Conservation (phyloP, 257 asterid species). For the Verbena officinalis region DNA sequence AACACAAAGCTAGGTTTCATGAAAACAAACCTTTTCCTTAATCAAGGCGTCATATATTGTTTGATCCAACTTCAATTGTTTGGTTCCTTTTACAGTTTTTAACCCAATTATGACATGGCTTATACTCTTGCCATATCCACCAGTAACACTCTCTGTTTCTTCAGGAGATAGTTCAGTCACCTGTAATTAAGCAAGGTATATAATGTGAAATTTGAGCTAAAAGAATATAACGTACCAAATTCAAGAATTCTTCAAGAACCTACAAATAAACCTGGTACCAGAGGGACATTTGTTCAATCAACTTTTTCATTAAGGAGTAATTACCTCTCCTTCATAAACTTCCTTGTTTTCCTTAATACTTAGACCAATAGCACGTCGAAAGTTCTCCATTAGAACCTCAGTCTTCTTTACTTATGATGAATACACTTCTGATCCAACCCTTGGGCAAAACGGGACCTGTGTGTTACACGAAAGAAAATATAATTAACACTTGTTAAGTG, state of each 20-base stretch:
- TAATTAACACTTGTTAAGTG: neutral
- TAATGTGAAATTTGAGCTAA: constrained; percentile 16
- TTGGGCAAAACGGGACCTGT: constrained; percentile 98
- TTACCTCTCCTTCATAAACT: constrained; percentile 97
- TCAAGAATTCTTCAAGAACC: neutral
- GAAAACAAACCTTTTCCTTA: constrained; percentile 72
- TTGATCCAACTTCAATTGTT: constrained; percentile 93
- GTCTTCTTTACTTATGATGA: constrained; percentile 98
- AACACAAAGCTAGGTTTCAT: neutral
- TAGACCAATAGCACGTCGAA: constrained; percentile 93
- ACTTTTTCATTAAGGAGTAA: constrained; percentile 16
- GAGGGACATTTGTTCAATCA: neutral
- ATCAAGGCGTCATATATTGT: constrained; percentile 92
- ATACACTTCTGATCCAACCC: constrained; percentile 99
- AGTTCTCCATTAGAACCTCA: constrained; percentile 92
- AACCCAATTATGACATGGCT: constrained; percentile 95
- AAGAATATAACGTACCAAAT: neutral
- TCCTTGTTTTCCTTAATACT: constrained; percentile 96
- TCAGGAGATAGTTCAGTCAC: constrained; percentile 97
- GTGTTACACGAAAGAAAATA: constrained; percentile 22
- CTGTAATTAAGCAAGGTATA: constrained; percentile 41
- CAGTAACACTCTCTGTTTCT: constrained; percentile 89
- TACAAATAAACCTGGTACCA: neutral
- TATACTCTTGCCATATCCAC: constrained; percentile 94
- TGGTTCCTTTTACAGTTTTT: constrained; percentile 94